A percentile compares a stretch with the other conserved stretches of the same genome.
phyloP scores from a whole-genome alignment of 1,284 basidiomycete genomes.

The Leccinum griseonigrum region DNA sequence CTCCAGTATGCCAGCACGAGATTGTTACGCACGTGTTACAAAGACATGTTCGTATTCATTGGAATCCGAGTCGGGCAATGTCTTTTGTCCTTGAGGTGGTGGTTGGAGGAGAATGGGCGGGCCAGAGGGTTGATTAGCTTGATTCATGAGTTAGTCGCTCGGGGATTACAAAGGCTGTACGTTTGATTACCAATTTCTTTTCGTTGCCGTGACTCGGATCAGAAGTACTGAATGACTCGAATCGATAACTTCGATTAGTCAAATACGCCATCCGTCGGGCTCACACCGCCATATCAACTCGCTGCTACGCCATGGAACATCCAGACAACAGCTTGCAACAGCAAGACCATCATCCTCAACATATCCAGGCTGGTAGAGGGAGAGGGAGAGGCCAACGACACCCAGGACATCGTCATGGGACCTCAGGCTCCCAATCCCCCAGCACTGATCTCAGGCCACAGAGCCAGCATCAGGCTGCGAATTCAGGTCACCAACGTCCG shows the following conservation, averaged over 20 bases:
- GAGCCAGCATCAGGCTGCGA: not conserved
- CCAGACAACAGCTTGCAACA: not conserved
- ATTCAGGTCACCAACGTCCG: not conserved
- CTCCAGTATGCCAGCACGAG: no score
- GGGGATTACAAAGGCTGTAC: no score
- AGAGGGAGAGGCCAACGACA: conserved; percentile 1
- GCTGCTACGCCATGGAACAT: conserved; percentile 14
- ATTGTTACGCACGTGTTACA: no score
- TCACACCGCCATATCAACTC: not conserved
- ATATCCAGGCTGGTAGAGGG: conserved; percentile 6
- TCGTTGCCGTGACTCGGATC: no score
- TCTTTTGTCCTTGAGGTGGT: no score
- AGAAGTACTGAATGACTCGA: not conserved
- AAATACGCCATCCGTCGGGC: not conserved
- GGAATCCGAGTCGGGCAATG: no score
- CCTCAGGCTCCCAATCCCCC: not conserved
- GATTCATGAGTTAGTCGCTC: no score
- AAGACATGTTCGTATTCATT: no score
- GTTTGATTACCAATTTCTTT: no score
- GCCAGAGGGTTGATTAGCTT: no score
- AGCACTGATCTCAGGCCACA: not conserved
- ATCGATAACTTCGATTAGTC: not conserved
- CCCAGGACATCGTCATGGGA: not conserved
- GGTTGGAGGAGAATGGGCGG: no score
- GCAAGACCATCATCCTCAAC: not conserved